Percentiles rank a stretch among this genome's conserved stretches.
Evolutionary conservation across 192 early-diverging fungal species (phyloP).

Genomic region (Backusella tarrabulga): DNA sequence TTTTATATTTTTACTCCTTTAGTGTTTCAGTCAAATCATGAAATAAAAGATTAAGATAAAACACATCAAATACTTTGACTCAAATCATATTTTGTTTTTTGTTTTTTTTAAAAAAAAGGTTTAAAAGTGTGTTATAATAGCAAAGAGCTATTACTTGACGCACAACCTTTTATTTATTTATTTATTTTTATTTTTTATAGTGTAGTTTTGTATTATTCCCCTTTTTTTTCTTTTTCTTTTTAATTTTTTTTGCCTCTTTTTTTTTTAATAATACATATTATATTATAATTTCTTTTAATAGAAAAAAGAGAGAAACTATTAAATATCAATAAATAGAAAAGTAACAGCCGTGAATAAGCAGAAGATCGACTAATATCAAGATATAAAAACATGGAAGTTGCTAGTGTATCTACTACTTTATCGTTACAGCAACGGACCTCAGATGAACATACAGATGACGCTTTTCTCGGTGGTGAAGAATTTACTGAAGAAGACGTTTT

Average conservation of each 20-base stretch:
- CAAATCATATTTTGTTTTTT: background rate
- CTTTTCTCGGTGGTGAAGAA: background rate
- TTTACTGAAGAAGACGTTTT: conserved; percentile 38
- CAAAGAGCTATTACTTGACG: background rate
- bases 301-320: background rate
- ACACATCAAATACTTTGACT: background rate
- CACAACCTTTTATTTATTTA: background rate
- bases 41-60: background rate
- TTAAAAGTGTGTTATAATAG: background rate
- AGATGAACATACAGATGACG: conserved; percentile 13
- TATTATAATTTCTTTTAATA: background rate
- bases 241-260: background rate
- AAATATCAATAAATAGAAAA: background rate
- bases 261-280: background rate
- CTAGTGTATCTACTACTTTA: background rate
- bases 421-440: background rate
- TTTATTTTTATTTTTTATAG: background rate
- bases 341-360: background rate
- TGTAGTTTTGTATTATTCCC: background rate
- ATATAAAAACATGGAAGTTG: background rate
- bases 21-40: background rate
- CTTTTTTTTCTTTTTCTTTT: conserved; percentile 4
- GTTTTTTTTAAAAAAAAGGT: background rate
- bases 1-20: background rate
- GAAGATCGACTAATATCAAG: background rate